A percentile compares a stretch with the other conserved stretches of the same genome.
phyloP scores from a whole-genome alignment of 345 rosid species.

The Heritiera fomes region DNA sequence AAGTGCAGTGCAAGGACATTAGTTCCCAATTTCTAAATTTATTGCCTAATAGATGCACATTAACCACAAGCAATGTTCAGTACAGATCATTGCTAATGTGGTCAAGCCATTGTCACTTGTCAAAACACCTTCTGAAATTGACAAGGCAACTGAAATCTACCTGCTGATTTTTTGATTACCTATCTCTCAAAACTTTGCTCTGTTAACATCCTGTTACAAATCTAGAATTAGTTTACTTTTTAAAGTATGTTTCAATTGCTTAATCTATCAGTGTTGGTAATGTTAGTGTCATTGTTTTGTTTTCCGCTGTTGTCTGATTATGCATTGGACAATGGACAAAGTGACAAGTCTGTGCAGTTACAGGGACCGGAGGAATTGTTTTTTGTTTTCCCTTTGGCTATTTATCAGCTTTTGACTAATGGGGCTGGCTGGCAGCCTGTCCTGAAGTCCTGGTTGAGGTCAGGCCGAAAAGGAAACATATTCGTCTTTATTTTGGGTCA shows the following conservation, averaged over 20 bases:
- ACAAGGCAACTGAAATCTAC: not conserved
- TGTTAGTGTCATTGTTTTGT: not conserved
- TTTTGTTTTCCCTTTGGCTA: too few species aligned
- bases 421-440: too few species aligned
- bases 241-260: too few species aligned
- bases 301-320: not conserved
- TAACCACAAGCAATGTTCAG: conserved; percentile 6
- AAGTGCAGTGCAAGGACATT: not conserved
- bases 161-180: not conserved
- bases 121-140: not conserved
- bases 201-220: too few species aligned
- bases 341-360: not conserved
- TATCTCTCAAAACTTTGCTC: not conserved
- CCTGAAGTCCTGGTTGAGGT: not conserved
- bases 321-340: not conserved
- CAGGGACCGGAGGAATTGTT: not conserved
- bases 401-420: not conserved
- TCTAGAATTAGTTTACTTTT: too few species aligned
- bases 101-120: not conserved
- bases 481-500: too few species aligned
- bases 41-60: not conserved
- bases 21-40: not conserved
- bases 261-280: not conserved
- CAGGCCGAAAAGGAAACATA: too few species aligned
- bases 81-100: not conserved